Percentiles rank a stretch among this genome's conserved stretches.
These are phyloP conservation scores for Meripilus lineatus DNA, from an alignment of 1,284 basidiomycete species.

Conservation along the genomic window DNA sequence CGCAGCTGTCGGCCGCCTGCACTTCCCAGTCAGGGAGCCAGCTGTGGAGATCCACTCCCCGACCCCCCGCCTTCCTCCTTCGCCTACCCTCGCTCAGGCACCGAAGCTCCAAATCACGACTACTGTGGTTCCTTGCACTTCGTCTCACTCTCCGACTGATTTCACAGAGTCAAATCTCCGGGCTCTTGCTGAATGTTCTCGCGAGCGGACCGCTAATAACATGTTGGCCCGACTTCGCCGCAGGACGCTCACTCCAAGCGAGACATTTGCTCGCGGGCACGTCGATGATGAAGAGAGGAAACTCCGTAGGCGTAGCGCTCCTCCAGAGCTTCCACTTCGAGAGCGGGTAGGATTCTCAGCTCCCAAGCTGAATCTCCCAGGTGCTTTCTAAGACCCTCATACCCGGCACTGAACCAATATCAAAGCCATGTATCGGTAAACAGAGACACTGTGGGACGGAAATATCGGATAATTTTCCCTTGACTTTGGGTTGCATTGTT, in stretches of 20 bases:
- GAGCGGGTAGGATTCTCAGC: slow-evolving; percentile 31
- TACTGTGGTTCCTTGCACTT: slow-evolving; percentile 41
- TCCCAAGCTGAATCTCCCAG: slow-evolving; percentile 31
- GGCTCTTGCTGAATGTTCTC: slow-evolving; percentile 39
- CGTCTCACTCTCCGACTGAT: slow-evolving; percentile 38
- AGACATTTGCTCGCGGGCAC: slow-evolving; percentile 10
- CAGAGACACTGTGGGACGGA: too few relatives aligned
- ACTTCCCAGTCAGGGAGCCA: slow-evolving; percentile 25
- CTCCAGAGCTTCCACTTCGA: slow-evolving; percentile 32
- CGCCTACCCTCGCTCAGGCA: slow-evolving; percentile 31
- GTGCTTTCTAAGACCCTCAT: slow-evolving; percentile 36
- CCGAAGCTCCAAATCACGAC: slow-evolving; percentile 46
- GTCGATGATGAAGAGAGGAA: slow-evolving; percentile 28
- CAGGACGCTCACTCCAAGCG: slow-evolving; percentile 38
- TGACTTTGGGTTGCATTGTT: too few relatives aligned
- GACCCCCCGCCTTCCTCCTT: slow-evolving; percentile 19
- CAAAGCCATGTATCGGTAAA: too few relatives aligned
- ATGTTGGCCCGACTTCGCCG: slow-evolving; percentile 63
- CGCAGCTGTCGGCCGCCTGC: slow-evolving; percentile 46
- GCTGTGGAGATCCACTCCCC: slow-evolving; percentile 23
- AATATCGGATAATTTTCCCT: too few relatives aligned
- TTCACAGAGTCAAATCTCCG: slow-evolving; percentile 51
- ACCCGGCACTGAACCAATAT: too few relatives aligned
- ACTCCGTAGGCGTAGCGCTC: slow-evolving; percentile 33
- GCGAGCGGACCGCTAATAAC: slow-evolving; percentile 48